Conservation (phyloP, 371 early-diverging fungal genomes). For the Syncephalastrum racemosum region DNA sequence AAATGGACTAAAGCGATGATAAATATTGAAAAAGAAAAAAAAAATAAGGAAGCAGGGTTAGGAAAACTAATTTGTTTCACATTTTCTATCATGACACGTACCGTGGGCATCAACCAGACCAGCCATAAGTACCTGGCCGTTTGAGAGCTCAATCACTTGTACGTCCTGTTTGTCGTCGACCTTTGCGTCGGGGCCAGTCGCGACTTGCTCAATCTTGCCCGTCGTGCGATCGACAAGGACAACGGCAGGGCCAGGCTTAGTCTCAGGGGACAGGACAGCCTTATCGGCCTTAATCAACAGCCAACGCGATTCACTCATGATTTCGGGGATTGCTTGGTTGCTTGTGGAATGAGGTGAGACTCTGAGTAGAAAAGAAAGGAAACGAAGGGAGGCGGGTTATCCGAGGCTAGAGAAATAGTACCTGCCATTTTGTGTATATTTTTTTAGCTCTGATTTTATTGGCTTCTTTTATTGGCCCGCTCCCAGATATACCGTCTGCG, state of each 20-base stretch:
- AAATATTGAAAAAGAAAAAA: slow-evolving; percentile 4
- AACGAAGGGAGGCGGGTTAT: not conserved
- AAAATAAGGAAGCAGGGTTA: slow-evolving; percentile 3
- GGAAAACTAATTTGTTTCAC: not conserved
- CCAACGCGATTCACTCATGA: slow-evolving; percentile 19
- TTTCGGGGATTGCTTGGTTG: not conserved
- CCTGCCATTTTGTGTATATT: not conserved
- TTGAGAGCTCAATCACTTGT: slow-evolving; percentile 29
- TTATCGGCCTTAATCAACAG: slow-evolving; percentile 39
- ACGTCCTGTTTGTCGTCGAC: slow-evolving; percentile 12
- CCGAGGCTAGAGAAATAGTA: not conserved
- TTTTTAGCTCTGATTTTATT: not conserved
- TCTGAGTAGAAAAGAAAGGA: not conserved
- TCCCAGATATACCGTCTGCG: slow-evolving; percentile 1
- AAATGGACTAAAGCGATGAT: slow-evolving; percentile 66
- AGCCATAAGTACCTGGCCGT: slow-evolving; percentile 66
- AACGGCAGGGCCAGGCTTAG: slow-evolving; percentile 37
- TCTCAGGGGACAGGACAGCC: slow-evolving; percentile 46
- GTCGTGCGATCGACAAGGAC: slow-evolving; percentile 50
- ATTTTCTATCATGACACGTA: slow-evolving; percentile 19
- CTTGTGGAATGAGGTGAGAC: not conserved
- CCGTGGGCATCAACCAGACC: slow-evolving; percentile 79
- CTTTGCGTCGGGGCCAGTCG: slow-evolving; percentile 10
- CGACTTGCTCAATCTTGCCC: slow-evolving; percentile 54
- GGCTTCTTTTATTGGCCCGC: slow-evolving; percentile 3